phyloP scores from a whole-genome alignment of 768 basidiomycete genomes.

The Cystobasidium onofrii region DNA sequence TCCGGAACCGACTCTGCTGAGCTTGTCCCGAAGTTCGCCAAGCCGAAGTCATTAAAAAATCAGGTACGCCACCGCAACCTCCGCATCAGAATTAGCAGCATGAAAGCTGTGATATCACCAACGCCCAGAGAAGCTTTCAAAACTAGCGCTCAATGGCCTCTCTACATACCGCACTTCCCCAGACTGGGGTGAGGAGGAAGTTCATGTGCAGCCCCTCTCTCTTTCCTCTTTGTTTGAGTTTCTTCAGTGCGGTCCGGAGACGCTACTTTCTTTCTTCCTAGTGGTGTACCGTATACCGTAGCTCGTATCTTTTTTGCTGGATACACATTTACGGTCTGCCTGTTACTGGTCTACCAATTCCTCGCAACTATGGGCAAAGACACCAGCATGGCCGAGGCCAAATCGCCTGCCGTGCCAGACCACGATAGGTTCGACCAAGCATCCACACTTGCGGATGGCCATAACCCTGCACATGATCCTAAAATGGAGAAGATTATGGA shows the following conservation, averaged over 20 bases:
- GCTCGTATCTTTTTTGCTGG: no score
- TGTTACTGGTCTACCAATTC: no score
- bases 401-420: not conserved
- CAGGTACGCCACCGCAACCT: not conserved
- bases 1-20: not conserved
- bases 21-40: not conserved
- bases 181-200: not conserved
- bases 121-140: not conserved
- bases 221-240: no score
- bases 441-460: conserved; percentile 4
- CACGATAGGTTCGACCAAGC: conserved; percentile 16
- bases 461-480: not conserved
- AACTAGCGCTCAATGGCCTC: not conserved
- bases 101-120: not conserved
- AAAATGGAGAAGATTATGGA: conserved; percentile 11
- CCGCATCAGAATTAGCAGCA: not conserved
- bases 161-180: not conserved
- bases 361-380: not conserved
- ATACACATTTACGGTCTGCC: not conserved
- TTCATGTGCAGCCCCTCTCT: no score
- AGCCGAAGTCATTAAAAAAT: not conserved
- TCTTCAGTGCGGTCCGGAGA: no score
- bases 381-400: not conserved
- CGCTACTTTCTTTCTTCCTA: no score
- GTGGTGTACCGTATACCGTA: no score